Evolutionary conservation across 306 rosid species (phyloP).

Genomic region (Alnus glutinosa): DNA sequence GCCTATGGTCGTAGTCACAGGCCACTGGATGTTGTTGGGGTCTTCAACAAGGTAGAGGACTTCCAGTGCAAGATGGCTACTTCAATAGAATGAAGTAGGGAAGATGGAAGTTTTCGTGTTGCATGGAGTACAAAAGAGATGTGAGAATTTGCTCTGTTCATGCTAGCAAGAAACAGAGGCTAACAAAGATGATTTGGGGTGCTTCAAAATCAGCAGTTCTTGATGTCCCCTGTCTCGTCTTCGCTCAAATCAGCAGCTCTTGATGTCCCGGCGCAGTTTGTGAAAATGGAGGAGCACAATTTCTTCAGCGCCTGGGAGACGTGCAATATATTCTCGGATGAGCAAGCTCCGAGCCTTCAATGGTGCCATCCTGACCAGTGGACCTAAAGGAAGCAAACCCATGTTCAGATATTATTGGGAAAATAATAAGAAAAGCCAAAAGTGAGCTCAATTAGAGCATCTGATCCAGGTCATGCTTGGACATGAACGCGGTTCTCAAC

Average conservation of each 20-base stretch:
- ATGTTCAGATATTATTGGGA: constrained; percentile 1
- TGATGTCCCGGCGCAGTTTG: constrained; percentile 51
- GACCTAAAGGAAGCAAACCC: constrained; percentile 31
- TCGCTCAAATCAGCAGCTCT: too few relatives aligned
- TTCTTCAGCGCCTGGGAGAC: constrained; percentile 81
- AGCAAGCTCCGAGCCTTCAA: constrained; percentile 82
- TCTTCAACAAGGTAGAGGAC: constrained; percentile 66
- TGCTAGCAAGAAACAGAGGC: too few relatives aligned
- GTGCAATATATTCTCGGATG: constrained; percentile 85
- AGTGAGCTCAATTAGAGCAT: neutral
- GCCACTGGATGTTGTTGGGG: constrained; percentile 70
- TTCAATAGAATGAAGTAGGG: too few relatives aligned
- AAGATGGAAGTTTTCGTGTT: too few relatives aligned
- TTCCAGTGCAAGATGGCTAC: constrained; percentile 38
- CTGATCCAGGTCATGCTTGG: too few relatives aligned
- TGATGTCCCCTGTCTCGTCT: too few relatives aligned
- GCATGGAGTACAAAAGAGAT: too few relatives aligned
- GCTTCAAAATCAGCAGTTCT: too few relatives aligned
- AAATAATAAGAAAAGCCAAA: constrained; percentile 4
- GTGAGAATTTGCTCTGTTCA: too few relatives aligned
- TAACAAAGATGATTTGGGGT: too few relatives aligned
- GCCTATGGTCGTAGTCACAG: constrained; percentile 77
- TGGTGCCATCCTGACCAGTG: constrained; percentile 81
- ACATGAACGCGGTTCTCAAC: too few relatives aligned
- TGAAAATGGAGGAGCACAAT: constrained; percentile 90